Percentiles rank a stretch among this genome's conserved stretches.
Evolutionary conservation across 1,284 basidiomycete genomes (phyloP).

Genomic region (Cryptococcus jaspeensis): DNA sequence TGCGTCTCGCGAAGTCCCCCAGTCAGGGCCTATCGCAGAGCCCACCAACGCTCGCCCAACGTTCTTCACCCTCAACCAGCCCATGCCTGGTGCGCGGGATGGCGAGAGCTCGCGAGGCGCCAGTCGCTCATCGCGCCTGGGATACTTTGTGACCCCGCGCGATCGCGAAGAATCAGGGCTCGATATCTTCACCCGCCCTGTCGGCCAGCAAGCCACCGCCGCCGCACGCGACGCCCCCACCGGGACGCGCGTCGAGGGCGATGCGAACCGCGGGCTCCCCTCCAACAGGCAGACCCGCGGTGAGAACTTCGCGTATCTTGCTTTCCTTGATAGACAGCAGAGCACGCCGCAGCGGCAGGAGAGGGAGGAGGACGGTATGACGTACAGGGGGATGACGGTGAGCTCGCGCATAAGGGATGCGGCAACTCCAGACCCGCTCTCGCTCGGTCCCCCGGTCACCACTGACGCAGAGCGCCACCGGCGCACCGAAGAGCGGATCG

Average conservation of each 20-base stretch:
- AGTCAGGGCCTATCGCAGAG: background rate
- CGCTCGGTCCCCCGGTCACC: too few relatives aligned
- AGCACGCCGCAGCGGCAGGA: background rate
- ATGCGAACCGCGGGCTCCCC: too few relatives aligned
- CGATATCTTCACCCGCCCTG: background rate
- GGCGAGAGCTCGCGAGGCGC: background rate
- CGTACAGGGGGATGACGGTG: constrained; percentile 11
- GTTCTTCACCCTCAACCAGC: background rate
- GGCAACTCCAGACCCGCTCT: background rate
- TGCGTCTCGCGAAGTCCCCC: background rate
- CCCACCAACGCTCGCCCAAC: background rate
- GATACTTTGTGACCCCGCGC: too few relatives aligned
- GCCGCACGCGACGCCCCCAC: too few relatives aligned
- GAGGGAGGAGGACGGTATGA: constrained; percentile 6
- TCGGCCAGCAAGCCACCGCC: too few relatives aligned
- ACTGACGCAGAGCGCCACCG: too few relatives aligned
- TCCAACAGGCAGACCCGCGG: too few relatives aligned
- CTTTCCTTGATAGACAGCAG: too few relatives aligned
- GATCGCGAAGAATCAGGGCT: background rate
- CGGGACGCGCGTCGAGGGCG: too few relatives aligned
- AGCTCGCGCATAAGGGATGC: constrained; percentile 10
- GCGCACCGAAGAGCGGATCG: background rate
- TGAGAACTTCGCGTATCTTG: too few relatives aligned
- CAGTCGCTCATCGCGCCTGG: too few relatives aligned
- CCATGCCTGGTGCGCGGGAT: background rate